These are phyloP conservation scores for Aspergillus sp. DNA, from an alignment of 2,329 filamentous ascomycete genomes.

Conservation along the genomic window DNA sequence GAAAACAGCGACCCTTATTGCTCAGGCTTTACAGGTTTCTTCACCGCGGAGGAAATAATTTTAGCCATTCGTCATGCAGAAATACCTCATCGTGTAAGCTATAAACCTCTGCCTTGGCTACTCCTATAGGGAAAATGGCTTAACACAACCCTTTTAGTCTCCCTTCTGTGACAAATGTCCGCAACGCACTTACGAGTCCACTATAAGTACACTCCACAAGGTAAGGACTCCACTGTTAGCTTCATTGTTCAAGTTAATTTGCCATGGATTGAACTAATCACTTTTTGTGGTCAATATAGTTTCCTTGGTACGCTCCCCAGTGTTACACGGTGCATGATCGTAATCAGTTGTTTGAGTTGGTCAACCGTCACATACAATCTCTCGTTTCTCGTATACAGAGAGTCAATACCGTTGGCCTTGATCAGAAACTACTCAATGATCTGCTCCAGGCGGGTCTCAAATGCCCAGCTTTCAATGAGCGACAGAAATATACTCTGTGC, in stretches of 20 bases:
- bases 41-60: conserved; percentile 52
- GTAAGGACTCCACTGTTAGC: conserved; percentile 23
- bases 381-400: conserved; percentile 64
- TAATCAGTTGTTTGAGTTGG: conserved; percentile 45
- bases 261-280: neutral
- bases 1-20: conserved; percentile 45
- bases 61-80: conserved; percentile 50
- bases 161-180: conserved; percentile 50
- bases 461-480: conserved; percentile 46
- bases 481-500: conserved; percentile 41
- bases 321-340: conserved; percentile 50
- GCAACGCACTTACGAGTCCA: conserved; percentile 54
- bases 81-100: conserved; percentile 50
- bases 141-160: conserved; percentile 36
- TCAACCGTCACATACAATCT: conserved; percentile 62
- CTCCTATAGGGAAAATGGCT: neutral
- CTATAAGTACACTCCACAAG: conserved; percentile 54
- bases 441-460: conserved; percentile 42
- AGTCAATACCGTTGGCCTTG: conserved; percentile 38
- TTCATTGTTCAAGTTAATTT: neutral
- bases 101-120: neutral
- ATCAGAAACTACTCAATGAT: conserved; percentile 38
- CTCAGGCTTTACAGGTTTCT: conserved; percentile 52
- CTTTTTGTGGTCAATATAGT: conserved; percentile 34
- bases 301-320: conserved; percentile 50